These are phyloP conservation scores for Mycena indigotica DNA, from an alignment of 768 basidiomycete genomes.

Conservation along the genomic window DNA sequence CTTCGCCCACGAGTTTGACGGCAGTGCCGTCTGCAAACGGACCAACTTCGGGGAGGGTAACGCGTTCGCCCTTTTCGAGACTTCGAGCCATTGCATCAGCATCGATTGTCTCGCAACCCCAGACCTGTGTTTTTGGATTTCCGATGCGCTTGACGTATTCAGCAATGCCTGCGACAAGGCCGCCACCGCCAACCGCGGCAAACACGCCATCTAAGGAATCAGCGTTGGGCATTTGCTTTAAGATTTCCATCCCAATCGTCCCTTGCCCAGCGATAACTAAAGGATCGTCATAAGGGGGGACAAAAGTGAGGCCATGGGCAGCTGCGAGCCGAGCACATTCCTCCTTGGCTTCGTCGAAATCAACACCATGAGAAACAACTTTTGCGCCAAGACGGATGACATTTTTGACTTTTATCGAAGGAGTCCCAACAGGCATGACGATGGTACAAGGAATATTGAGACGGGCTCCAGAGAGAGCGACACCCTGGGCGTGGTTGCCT, in stretches of 20 bases:
- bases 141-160: conserved; percentile 95
- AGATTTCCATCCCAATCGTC: conserved; percentile 91
- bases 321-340: conserved; percentile 88
- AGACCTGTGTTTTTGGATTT: conserved; percentile 74
- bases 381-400: conserved; percentile 95
- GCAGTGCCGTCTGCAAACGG: conserved; percentile 98
- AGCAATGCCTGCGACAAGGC: conserved; percentile 85
- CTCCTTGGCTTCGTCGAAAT: conserved; percentile 95
- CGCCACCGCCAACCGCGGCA: conserved; percentile 91
- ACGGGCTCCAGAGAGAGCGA: conserved; percentile 89
- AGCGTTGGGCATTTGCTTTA: conserved; percentile 81
- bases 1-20: conserved; percentile 92
- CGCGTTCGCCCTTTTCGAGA: conserved; percentile 76
- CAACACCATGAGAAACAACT: conserved; percentile 86
- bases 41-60: conserved; percentile 86
- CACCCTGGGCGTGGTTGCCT: conserved; percentile 99
- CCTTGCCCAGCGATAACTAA: conserved; percentile 97
- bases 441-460: conserved; percentile 96
- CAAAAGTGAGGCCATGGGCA: conserved; percentile 78
- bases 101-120: conserved; percentile 93
- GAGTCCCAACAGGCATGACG: conserved; percentile 95
- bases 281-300: conserved; percentile 97
- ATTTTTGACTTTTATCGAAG: conserved; percentile 93
- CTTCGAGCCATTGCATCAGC: conserved; percentile 93
- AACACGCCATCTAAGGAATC: conserved; percentile 85